Evolutionary conservation across 805 yeast species (phyloP).

Genomic region (Wickerhamomyces subpelliculosus): DNA sequence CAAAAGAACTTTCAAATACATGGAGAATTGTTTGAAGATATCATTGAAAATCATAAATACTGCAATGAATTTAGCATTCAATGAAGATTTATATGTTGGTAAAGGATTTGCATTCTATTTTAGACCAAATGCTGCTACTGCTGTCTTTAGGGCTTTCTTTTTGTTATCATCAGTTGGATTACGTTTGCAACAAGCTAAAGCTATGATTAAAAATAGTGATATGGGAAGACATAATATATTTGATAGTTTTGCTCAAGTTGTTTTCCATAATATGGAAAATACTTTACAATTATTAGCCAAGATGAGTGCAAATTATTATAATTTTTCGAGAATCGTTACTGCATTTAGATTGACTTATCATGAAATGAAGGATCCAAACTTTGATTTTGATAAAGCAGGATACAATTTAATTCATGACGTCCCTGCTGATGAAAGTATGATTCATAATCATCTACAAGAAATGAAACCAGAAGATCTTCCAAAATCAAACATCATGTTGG

Average conservation of each 20-base stretch:
- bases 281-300: constrained; percentile 11
- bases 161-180: constrained; percentile 5
- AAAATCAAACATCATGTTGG: constrained; percentile 8
- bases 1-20: constrained; percentile 27
- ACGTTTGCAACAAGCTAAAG: constrained; percentile 15
- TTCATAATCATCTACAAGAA: constrained; percentile 5
- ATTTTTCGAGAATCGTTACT: constrained; percentile 13
- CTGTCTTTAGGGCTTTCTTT: constrained; percentile 9
- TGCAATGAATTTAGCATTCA: constrained; percentile 25
- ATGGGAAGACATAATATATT: constrained; percentile 4
- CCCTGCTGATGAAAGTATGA: neutral
- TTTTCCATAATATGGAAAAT: constrained; percentile 5
- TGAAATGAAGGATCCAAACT: constrained; percentile 11
- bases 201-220: constrained; percentile 2
- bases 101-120: constrained; percentile 33
- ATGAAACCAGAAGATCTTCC: constrained; percentile 15
- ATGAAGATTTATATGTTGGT: constrained; percentile 33
- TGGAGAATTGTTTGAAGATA: constrained; percentile 24
- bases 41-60: constrained; percentile 27
- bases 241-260: constrained; percentile 7
- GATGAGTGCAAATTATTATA: constrained; percentile 9
- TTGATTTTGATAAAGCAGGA: constrained; percentile 10
- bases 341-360: constrained; percentile 9
- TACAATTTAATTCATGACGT: neutral
- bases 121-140: constrained; percentile 27